Base-by-base conservation (phyloP, 805 yeast genomes). In the Yamadazyma ubonensis region DNA sequence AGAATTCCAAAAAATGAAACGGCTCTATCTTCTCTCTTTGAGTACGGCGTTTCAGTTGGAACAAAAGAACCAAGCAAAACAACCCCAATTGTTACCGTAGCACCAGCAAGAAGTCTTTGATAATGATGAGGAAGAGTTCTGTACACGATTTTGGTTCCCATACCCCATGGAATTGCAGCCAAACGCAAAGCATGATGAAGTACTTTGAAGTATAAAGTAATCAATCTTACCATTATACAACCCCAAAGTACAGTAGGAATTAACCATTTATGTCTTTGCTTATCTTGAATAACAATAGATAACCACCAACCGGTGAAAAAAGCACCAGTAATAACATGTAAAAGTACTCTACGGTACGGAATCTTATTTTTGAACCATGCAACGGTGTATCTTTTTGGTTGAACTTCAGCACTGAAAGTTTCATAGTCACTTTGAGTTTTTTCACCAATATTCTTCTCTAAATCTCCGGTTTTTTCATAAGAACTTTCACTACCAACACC, bases 291-390 rank as follows among this genome's bases (percentile, higher is more conserved):
- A 20, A 78, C 39, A 42, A 78, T 75, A 11, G 79, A 70, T 31
- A 77, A 53, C 82, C 82, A 78, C 78, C 78, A 73, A 8, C 74
- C 59, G n/a, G 79, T 73, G 61, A 74, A 72, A 44, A 73, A 56
- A 54, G 46, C 56, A 22, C 42, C 71, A 59, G 45, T 53, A 38
- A 52, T 60, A n/a, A 58, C 29, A 38, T 55, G 49, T 8, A 37
- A 36, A 6, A 44, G 3, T 9, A 42, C 26, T 25, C 39, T 44
- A n/a, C 18, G 38, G 33, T 42, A 32, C 14, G 51, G 49, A 17
- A 44, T 34, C 28, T 29, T 42, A 15, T 36, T 25, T 22, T 34
- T 44, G 8, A 39, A 2, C 45, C 46, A 41, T 7, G 38, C 5
- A 18, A 9, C 31, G 8, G 38, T 27, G 14, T 20, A 36, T 19